These are phyloP conservation scores for Harringtonia lauricola DNA, from an alignment of 2,329 filamentous ascomycete genomes.

Conservation along the genomic window DNA sequence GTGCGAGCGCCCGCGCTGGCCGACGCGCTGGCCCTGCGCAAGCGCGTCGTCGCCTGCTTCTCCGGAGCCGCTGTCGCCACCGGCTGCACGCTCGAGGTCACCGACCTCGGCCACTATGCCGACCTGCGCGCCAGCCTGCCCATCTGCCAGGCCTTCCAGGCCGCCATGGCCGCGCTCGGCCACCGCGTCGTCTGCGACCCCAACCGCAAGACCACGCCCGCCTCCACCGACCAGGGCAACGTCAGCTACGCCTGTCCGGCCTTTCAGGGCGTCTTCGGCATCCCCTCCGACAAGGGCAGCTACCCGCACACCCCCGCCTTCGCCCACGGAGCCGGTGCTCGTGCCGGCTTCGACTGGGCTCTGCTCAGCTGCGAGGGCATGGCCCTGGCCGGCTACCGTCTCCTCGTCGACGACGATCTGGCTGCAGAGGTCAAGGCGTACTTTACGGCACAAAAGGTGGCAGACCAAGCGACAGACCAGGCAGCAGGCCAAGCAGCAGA, in stretches of 20 bases:
- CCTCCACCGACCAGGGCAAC: constrained; percentile 48
- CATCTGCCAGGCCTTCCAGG: constrained; percentile 33
- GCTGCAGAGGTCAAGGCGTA: constrained; percentile 14
- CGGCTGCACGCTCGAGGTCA: constrained; percentile 17
- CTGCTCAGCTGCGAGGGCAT: constrained; percentile 7
- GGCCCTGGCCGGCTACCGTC: constrained; percentile 4
- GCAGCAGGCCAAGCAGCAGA: too few relatives aligned
- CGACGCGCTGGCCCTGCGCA: constrained; percentile 20
- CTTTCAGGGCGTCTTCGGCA: constrained; percentile 24
- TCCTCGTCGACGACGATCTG: constrained; percentile 6
- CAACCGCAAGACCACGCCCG: constrained; percentile 22
- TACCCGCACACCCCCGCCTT: constrained; percentile 6
- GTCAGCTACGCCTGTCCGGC: constrained; percentile 31
- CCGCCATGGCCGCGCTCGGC: constrained; percentile 3
- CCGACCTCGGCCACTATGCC: constrained; percentile 18
- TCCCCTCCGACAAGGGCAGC: constrained; percentile 4
- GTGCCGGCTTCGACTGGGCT: constrained; percentile 5
- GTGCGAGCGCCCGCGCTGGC: constrained; percentile 28
- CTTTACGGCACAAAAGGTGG: background rate
- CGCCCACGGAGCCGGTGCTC: constrained; percentile 3
- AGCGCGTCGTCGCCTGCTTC: constrained; percentile 20
- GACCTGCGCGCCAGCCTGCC: constrained; percentile 17
- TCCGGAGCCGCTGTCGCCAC: constrained; percentile 22
- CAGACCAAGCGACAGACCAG: too few relatives aligned
- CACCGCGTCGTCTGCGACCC: constrained; percentile 20